Base-by-base conservation (phyloP, 2,329 filamentous ascomycete species). In the Microsporum ferrugineum region DNA sequence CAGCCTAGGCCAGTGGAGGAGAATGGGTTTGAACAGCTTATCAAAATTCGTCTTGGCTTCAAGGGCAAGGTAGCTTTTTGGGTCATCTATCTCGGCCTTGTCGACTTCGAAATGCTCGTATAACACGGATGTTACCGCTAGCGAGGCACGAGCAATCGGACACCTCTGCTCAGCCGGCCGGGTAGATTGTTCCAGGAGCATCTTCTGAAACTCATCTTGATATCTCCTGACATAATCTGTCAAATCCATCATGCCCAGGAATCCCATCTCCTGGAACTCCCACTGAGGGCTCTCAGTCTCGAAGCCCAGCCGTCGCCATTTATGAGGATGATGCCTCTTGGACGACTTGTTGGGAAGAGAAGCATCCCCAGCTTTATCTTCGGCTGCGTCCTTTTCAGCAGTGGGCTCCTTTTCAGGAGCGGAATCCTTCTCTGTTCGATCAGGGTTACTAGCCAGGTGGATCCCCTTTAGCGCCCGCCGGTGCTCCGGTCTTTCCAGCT, bases 71-170 rank as follows among this genome's bases (percentile, higher is more conserved):
- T 91, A 90, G 27, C 82, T 84, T 72, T 89, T 88, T 12, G 83
- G 79, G 68, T 95, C 91, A 65, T 92, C 88, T 58, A 88, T 77
- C 58, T 95, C 90, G 2, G 85, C 83, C 71, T 87, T 89, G 67
- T 95, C 91, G 43, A 97, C 88, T 63, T 96, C 91, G 68, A 99
- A 99, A 73, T 97, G 91, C 67, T 97, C 91, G 73, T 94, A 97
- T 2, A 99, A 77, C 41, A 95, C 89, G 67, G 87, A 82, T 0
- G 92, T 97, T 41, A 96, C 85, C 0, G 90, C 86, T 65, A 97
- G 77, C 69, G 91, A 96, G 8, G 91, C 89, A 61, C 88, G 83
- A 2, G 91, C 91, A 65, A 99, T 81, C 0, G 94, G 94, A 71
- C 91, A 96, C 41, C 92, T 84, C 70, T 90, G 84, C 58, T 84